These are phyloP conservation scores for Entomortierella chlamydospora DNA, from an alignment of 192 early-diverging fungal genomes.

Conservation along the genomic window DNA sequence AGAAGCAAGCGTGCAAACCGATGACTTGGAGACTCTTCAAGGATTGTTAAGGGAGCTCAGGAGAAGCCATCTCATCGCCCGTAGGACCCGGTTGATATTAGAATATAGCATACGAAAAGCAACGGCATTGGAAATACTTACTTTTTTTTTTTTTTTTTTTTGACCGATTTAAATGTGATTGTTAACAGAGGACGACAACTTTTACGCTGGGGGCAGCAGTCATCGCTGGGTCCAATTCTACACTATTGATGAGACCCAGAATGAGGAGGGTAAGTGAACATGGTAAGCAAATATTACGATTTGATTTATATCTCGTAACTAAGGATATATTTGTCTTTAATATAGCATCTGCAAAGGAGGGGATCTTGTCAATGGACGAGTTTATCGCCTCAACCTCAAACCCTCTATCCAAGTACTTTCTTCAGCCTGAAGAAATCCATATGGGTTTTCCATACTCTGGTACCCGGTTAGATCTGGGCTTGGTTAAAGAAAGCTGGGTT, in stretches of 20 bases:
- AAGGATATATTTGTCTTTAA: neutral
- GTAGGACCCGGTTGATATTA: constrained; percentile 18
- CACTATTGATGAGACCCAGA: constrained; percentile 11
- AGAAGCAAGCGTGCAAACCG: constrained; percentile 35
- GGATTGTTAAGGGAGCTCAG: constrained; percentile 42
- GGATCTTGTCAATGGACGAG: constrained; percentile 28
- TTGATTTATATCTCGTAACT: too few species aligned
- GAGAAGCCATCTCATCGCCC: constrained; percentile 44
- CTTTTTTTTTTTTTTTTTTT: too few species aligned
- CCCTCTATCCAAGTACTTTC: constrained; percentile 43
- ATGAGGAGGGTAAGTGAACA: constrained; percentile 15
- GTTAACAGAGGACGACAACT: constrained; percentile 47
- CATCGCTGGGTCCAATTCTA: constrained; percentile 58
- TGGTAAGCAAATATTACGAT: too few species aligned
- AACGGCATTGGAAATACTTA: too few species aligned
- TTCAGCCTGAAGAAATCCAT: constrained; percentile 40
- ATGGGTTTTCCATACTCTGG: neutral
- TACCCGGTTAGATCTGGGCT: constrained; percentile 26
- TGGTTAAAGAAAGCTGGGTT: constrained; percentile 43
- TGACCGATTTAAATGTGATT: too few species aligned
- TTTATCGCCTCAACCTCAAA: constrained; percentile 38
- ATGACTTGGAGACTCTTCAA: constrained; percentile 40
- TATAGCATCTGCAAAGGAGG: constrained; percentile 1
- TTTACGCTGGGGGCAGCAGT: constrained; percentile 50
- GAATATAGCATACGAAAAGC: too few species aligned